Conservation (phyloP, 2,329 filamentous ascomycete species). For the Ascochyta rabiei region DNA sequence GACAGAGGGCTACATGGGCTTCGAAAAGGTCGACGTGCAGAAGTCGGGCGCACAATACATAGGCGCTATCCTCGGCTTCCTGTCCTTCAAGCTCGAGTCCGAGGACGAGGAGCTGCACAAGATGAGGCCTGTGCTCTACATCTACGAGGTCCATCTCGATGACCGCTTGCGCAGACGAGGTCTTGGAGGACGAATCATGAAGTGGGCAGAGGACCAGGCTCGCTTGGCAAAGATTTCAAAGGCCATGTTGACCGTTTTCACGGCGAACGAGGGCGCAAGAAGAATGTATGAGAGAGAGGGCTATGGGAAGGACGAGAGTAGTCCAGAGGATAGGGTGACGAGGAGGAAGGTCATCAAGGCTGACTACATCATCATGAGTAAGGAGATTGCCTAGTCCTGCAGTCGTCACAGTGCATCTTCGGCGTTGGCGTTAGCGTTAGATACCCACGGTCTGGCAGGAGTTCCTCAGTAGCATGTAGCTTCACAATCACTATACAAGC, state of each 20-base stretch:
- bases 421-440: conserved; percentile 10
- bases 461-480: background rate
- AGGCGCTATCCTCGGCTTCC: conserved; percentile 49
- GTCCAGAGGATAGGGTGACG: conserved; percentile 54
- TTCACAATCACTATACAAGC: background rate
- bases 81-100: conserved; percentile 60
- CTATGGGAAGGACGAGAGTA: conserved; percentile 59
- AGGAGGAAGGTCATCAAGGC: conserved; percentile 27
- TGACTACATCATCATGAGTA: conserved; percentile 40
- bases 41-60: background rate
- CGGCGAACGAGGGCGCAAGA: conserved; percentile 63
- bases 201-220: conserved; percentile 61
- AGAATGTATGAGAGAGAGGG: conserved; percentile 68
- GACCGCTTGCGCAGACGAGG: conserved; percentile 65
- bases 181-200: conserved; percentile 66
- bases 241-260: conserved; percentile 77
- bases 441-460: conserved; percentile 1
- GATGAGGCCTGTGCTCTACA: conserved; percentile 69
- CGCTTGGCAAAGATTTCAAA: conserved; percentile 63
- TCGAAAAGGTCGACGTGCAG: background rate
- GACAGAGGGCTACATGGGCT: background rate
- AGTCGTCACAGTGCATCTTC: background rate
- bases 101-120: conserved; percentile 60
- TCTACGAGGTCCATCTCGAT: conserved; percentile 77
- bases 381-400: conserved; percentile 10